Evolutionary conservation across 1,284 basidiomycete genomes (phyloP), one percentile per base, ranked within the genome.

Genomic region (Rhodotorula sp.): DNA sequence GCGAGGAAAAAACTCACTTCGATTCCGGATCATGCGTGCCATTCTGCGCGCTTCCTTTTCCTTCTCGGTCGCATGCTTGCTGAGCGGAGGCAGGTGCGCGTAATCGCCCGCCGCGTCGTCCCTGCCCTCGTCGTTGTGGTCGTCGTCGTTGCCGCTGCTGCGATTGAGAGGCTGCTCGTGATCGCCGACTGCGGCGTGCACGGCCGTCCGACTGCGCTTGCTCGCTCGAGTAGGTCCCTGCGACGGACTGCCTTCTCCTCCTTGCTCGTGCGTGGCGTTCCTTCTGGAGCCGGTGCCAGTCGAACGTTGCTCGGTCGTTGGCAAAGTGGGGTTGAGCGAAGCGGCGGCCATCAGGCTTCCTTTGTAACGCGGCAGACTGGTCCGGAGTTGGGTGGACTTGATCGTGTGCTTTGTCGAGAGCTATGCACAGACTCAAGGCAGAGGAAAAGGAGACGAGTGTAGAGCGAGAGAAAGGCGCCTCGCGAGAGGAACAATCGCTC

Each of bases 21-120:
- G 68, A 50, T 74, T 74, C 52, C 73, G 66, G 64, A 74, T 70
- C 73, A 74, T 74, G 47, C 73, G 49, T 4, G 73, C 73, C 26
- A 68, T 49, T 43, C 63, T 66, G 23, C 73, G 62, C 14, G 47
- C 34, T 57, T 74, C 73, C 61, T 74, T 74, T 28, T 72, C 70
- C 64, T 69, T 68, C 49, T 68, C 66, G 5, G 48, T 50, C 26
- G 54, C 54, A 14, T 26, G 10, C 54, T 55, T 55, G 26, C 26
- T 55, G 54, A 55, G 54, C 54, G 54, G 26, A 43, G 38, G 38
- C 38, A 43, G 10, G 38, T 43, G 56, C 26, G 38, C 62, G 49
- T 26, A 38, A 21, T 21, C 28, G 31, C 34, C 45, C 54, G 54
- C 34, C 50, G n/a, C n/a, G 16, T 14, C 43, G 16, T 28, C n/a